Evolutionary conservation across 805 yeast species (phyloP), one percentile per base, ranked within the genome.

Genomic region (Barnettozyma wickerhamii): DNA sequence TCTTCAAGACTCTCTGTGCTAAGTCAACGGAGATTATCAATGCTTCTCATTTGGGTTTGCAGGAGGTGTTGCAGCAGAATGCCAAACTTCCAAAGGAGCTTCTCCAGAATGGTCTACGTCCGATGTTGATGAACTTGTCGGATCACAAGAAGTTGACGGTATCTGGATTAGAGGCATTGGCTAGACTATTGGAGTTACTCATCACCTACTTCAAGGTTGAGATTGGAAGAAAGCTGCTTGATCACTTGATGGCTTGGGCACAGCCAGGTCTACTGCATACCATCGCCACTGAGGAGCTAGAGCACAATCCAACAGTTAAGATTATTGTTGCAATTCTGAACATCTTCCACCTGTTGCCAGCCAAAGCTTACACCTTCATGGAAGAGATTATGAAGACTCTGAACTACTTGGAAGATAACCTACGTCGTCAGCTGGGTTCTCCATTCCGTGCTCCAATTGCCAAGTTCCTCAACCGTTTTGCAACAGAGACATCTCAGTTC

Each of bases 211-310:
- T 93, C 71, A 84, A 95, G 59, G 97, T 95, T 15, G 99, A 93
- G 60, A 91, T 93, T 50, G 99, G 99, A 24, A 75, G 89, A 37
- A 93, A 93, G 54, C 65, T 93, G 38, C 71, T 95, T 24, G 98
- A 93, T 56, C 99, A 93, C 62, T 69, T 93, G 49, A 84, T 82
- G 75, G 96, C 97, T 0, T 90, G 96, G 95, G 95, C 97, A 0
- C 90, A 86, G 52, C 87, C 93, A 3, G 75, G 77, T 21, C 76
- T 85, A 1, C 62, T 95, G 30, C 79, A 88, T 41, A 77, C 80
- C 47, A 75, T 86, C 32, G 81, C 96, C 1, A 81, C 82, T 5
- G 87, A 82, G 50, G 95, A 85, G 44, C 72, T 95, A 42, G 83
- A 77, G 24, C 82, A 79, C 49, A 90, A 90, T 50, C 81, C 79